Base-by-base conservation (phyloP, 768 basidiomycete genomes). In the Leccinum uliginosum region DNA sequence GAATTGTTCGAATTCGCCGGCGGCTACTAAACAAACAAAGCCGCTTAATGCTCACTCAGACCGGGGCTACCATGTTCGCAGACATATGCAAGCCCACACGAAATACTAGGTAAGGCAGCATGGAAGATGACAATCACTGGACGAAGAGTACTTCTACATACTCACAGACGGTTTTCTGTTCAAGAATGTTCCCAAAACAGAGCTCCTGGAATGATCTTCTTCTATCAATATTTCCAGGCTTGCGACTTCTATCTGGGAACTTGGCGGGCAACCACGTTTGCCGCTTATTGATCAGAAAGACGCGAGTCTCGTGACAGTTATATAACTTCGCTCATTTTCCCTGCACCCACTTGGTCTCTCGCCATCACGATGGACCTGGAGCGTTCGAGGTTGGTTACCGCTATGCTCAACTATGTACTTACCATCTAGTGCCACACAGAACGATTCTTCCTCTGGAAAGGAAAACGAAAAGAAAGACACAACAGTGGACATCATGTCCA, bases 401-500 rank as follows among this genome's bases (percentile, higher is more conserved):
- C 38, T 19, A 19, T n/a, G n/a, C n/a, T 2, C 17, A 19, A 10
- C n/a, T 40, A 40, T 11, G 38, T 35, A 53, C 30, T 24, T 11
- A 6, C 27, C 54, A 9, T 24, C 43, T 49, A 10, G 21, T 54
- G 26, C 34, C 35, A 52, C 30, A 38, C 30, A 55, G 47, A 43
- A 57, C 10, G 50, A 35, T 23, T 52, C 51, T 2, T 44, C 50
- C n/a, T 34, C 48, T 30, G 54, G 45, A 21, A 59, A 63, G 14
- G 57, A 54, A 26, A 15, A 51, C 12, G n/a, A 17, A 4, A 63
- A 53, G 27, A n/a, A 24, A 3, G 27, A 26, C 35, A 7, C 26
- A 15, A 19, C 10, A 11, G 48, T 21, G 17, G 58, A 61, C 29
- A 30, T 55, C 15, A n/a, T 34, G 29, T 61, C 58, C 15, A 24